These are phyloP conservation scores for Cardamine resedifolia DNA, from an alignment of 345 rosid species.

Conservation along the genomic window DNA sequence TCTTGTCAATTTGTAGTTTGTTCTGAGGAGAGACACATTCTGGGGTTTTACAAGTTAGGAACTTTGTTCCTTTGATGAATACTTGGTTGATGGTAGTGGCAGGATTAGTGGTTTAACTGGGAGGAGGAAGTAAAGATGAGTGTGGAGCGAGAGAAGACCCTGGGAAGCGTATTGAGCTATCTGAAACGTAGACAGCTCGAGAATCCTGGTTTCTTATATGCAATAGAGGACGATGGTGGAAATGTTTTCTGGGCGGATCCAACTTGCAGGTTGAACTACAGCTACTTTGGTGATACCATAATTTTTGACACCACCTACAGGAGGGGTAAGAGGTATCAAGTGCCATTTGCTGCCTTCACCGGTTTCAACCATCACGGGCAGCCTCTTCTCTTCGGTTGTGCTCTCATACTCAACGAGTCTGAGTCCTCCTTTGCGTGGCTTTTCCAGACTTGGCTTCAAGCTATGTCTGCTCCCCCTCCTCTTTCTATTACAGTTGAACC, in stretches of 20 bases:
- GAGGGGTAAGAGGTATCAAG: slow-evolving; percentile 40
- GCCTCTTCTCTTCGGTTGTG: slow-evolving; percentile 75
- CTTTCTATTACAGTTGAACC: slow-evolving; percentile 72
- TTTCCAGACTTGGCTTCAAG: slow-evolving; percentile 72
- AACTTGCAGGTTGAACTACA: slow-evolving; percentile 52
- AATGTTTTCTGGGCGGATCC: slow-evolving; percentile 78
- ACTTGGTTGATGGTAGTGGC: neutral
- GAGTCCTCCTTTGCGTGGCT: slow-evolving; percentile 69
- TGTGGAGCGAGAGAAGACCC: slow-evolving; percentile 47
- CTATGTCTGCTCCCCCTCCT: slow-evolving; percentile 63
- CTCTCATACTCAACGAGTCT: slow-evolving; percentile 57
- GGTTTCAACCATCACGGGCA: slow-evolving; percentile 79
- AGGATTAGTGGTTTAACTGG: neutral
- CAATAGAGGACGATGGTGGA: slow-evolving; percentile 50
- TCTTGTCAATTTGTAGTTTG: neutral
- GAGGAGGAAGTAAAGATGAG: slow-evolving; percentile 15
- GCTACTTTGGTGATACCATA: slow-evolving; percentile 61
- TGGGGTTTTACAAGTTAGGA: neutral
- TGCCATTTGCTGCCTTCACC: slow-evolving; percentile 70
- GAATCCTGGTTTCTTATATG: slow-evolving; percentile 65
- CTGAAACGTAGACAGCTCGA: slow-evolving; percentile 61
- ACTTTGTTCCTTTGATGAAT: neutral
- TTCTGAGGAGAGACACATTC: neutral
- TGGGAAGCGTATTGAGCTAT: slow-evolving; percentile 58
- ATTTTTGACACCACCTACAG: slow-evolving; percentile 55